A percentile compares a stretch with the other conserved stretches of the same genome.
Evolutionary conservation across 805 yeast genomes (phyloP).

Genomic region (Tanozyma kutaoensis): DNA sequence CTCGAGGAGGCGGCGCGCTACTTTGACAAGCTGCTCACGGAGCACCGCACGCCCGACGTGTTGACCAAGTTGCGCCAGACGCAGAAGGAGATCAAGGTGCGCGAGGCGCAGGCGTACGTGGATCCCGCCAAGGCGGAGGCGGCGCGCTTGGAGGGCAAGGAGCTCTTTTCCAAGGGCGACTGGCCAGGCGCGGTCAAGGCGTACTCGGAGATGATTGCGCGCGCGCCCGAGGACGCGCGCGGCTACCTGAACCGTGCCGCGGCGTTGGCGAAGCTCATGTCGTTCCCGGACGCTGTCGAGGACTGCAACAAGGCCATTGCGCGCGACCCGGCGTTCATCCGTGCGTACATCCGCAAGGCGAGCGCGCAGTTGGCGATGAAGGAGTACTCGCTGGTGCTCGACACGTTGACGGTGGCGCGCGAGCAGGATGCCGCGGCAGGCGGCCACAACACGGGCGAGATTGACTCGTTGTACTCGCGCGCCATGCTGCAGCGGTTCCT

Average conservation of each 20-base stretch:
- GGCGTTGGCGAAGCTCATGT: slow-evolving; percentile 83
- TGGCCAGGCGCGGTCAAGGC: slow-evolving; percentile 96
- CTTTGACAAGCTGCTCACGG: slow-evolving; percentile 88
- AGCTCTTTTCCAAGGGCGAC: slow-evolving; percentile 75
- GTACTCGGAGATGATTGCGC: slow-evolving; percentile 88
- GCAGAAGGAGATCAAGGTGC: slow-evolving; percentile 72
- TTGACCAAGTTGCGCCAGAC: slow-evolving; percentile 76
- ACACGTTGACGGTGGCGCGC: slow-evolving; percentile 70
- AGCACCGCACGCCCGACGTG: slow-evolving; percentile 92
- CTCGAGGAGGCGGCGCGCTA: slow-evolving; percentile 58
- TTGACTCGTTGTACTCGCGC: slow-evolving; percentile 67
- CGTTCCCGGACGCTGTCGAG: slow-evolving; percentile 91
- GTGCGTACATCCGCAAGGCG: slow-evolving; percentile 96
- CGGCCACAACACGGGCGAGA: slow-evolving; percentile 55
- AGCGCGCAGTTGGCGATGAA: slow-evolving; percentile 84
- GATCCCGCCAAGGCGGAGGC: slow-evolving; percentile 91
- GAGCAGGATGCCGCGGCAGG: slow-evolving; percentile 52
- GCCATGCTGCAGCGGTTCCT: slow-evolving; percentile 74
- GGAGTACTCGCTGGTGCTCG: slow-evolving; percentile 71
- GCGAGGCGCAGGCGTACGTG: slow-evolving; percentile 67
- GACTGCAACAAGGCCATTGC: slow-evolving; percentile 88
- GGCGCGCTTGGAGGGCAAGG: slow-evolving; percentile 89
- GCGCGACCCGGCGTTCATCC: slow-evolving; percentile 77
- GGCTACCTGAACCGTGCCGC: slow-evolving; percentile 99
- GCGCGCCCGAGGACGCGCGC: slow-evolving; percentile 94